Conservation (phyloP, 2,329 filamentous ascomycete species). For the Dactylellina sp. region DNA sequence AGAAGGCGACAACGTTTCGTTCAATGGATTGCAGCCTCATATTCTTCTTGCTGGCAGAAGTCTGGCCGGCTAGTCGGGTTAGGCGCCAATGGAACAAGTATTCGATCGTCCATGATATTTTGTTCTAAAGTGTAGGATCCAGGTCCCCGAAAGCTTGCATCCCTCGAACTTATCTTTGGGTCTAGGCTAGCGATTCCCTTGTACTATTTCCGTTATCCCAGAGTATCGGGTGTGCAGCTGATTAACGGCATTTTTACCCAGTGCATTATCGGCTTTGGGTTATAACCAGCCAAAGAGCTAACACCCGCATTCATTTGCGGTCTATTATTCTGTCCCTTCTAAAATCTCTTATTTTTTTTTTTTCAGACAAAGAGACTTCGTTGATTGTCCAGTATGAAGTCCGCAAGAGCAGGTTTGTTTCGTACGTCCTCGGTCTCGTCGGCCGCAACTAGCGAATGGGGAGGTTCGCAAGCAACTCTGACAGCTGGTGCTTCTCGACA, state of each 20-base stretch:
- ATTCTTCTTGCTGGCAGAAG: constrained; percentile 1
- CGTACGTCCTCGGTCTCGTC: constrained; percentile 50
- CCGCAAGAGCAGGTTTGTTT: constrained; percentile 17
- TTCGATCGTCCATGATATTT: constrained; percentile 6
- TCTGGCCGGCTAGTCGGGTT: neutral
- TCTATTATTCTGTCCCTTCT: constrained; percentile 4
- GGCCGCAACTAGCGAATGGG: constrained; percentile 47
- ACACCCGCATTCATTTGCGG: constrained; percentile 13
- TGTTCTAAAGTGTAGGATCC: constrained; percentile 7
- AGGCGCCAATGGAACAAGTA: constrained; percentile 37
- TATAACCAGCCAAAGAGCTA: constrained; percentile 46
- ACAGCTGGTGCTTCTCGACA: constrained; percentile 32
- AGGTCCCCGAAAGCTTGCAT: constrained; percentile 10
- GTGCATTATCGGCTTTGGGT: constrained; percentile 6
- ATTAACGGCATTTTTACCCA: neutral
- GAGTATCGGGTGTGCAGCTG: neutral
- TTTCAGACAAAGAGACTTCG: neutral
- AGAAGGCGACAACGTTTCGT: constrained; percentile 24
- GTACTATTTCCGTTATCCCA: neutral
- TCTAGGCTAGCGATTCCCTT: neutral
- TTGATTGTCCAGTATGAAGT: constrained; percentile 32
- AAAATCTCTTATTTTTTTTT: constrained; percentile 2
- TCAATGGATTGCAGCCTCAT: constrained; percentile 30
- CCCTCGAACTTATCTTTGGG: neutral
- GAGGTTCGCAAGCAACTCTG: constrained; percentile 51